Evolutionary conservation across 306 rosid species (phyloP), one percentile per base, ranked within the genome.

Genomic region (Prunus mongolica): DNA sequence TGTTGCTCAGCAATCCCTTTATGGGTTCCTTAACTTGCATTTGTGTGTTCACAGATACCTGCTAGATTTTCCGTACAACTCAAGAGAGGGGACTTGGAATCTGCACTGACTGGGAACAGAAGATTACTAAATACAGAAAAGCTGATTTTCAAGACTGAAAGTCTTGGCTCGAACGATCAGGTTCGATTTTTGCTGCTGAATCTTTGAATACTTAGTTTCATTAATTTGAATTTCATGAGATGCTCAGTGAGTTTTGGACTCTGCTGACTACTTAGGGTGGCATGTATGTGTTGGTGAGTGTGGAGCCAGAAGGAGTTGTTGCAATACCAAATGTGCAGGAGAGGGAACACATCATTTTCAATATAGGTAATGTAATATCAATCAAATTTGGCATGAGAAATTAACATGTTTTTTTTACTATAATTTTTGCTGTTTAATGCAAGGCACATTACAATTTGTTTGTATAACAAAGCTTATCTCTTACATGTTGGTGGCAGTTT

Each of bases 81-180:
- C 83, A 87, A 72, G 89, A 81, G 77, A 85, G 88, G 76, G 85
- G 66, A 84, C 60, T 66, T 75, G 3, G 86, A 84, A 56, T 28
- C 32, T 45, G 75, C 27, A 28, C 79, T 73, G 83, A 82, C 76
- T 67, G 76, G 64, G 57, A 81, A 83, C 85, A 85, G 98, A 84
- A 90, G 92, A 84, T 82, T 92, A 71, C 96, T 92, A 57, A 89
- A 95, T 73, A 95, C 97, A 4, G 98, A 95, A 56, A 95, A 92
- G 89, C 82, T 95, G 32, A 84, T 95, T 76, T 90, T 95, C 81
- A 88, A 83, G 77, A 82, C 93, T 20, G 62, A 77, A 55, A 69
- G 55, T 55, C 47, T 75, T 15, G 30, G 51, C 72, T 66, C 45
- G 5, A 44, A 8, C 13, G 66, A 89, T 80, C 84, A 82, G 91